Evolutionary conservation across 352 stramenopile species (phyloP).

Genomic region (Phytophthora kernoviae): DNA sequence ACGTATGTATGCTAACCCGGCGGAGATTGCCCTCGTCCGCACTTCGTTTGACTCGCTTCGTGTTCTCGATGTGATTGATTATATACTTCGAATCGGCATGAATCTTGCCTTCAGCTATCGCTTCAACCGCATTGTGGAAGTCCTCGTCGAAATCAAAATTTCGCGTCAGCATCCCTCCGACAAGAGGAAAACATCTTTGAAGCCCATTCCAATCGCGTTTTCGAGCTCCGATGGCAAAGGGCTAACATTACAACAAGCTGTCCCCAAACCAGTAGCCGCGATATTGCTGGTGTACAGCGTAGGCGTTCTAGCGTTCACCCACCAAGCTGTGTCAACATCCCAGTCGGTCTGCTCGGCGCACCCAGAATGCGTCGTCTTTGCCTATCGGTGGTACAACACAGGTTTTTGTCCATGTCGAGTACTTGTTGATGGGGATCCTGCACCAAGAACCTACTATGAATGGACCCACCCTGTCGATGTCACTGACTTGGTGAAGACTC

Average conservation of each 20-base stretch:
- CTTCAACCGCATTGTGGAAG: slow-evolving; percentile 43
- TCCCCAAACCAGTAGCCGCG: not conserved
- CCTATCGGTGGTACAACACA: slow-evolving; percentile 19
- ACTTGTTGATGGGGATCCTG: slow-evolving; percentile 24
- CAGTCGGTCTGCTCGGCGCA: slow-evolving; percentile 13
- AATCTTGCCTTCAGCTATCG: slow-evolving; percentile 44
- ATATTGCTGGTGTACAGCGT: slow-evolving; percentile 11
- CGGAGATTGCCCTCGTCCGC: slow-evolving; percentile 32
- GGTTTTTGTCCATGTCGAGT: slow-evolving; percentile 33
- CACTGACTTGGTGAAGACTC: slow-evolving; percentile 16
- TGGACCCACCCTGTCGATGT: slow-evolving; percentile 30
- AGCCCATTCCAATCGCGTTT: not conserved
- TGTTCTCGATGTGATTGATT: slow-evolving; percentile 23
- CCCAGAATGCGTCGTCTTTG: slow-evolving; percentile 33
- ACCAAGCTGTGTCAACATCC: slow-evolving; percentile 16
- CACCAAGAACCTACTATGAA: slow-evolving; percentile 31
- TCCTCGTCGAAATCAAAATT: slow-evolving; percentile 24
- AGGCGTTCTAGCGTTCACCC: slow-evolving; percentile 6
- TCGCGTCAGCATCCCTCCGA: slow-evolving; percentile 4
- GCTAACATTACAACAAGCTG: not conserved
- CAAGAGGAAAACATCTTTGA: not conserved
- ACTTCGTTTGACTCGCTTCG: slow-evolving; percentile 41
- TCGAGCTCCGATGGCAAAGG: not conserved
- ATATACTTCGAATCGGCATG: slow-evolving; percentile 42
- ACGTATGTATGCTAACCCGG: slow-evolving; percentile 30